phyloP scores from a whole-genome alignment of 805 yeast genomes.

The Ogataea pilisensis region DNA sequence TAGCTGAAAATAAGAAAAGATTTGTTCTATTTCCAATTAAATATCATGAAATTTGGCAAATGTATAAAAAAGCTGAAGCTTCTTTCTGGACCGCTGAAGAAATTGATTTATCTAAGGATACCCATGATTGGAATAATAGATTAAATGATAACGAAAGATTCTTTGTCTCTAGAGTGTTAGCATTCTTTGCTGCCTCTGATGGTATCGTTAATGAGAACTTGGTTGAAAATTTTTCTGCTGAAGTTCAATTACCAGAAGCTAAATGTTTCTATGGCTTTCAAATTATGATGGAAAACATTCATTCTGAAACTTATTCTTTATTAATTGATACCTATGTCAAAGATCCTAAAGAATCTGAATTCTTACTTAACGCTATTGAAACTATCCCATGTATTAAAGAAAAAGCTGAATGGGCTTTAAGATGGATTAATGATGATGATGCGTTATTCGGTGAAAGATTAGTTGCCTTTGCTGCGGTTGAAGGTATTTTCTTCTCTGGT shows the following conservation, averaged over 20 bases:
- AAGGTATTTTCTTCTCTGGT: constrained; percentile 97
- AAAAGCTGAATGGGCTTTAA: constrained; percentile 98
- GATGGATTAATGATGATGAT: constrained; percentile 89
- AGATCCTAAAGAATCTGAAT: constrained; percentile 91
- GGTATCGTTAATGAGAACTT: constrained; percentile 97
- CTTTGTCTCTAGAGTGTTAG: constrained; percentile 88
- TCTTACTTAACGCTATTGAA: constrained; percentile 91
- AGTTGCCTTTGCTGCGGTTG: constrained; percentile 98
- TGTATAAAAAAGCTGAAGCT: constrained; percentile 98
- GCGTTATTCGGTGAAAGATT: constrained; percentile 93
- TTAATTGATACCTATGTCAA: constrained; percentile 93
- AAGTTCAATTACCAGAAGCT: constrained; percentile 96
- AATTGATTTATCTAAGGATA: constrained; percentile 90
- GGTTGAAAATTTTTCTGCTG: constrained; percentile 96
- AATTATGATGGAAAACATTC: constrained; percentile 99
- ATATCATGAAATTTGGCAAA: constrained; percentile 98
- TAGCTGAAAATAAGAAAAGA: constrained; percentile 79
- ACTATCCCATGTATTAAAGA: constrained; percentile 93
- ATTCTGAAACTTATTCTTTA: constrained; percentile 93
- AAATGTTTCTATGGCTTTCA: constrained; percentile 99
- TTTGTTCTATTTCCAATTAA: constrained; percentile 94
- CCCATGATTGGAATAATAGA: constrained; percentile 86
- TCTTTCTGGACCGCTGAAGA: constrained; percentile 99
- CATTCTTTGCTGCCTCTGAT: constrained; percentile 98
- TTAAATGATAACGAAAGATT: constrained; percentile 89